A percentile compares a stretch with the other conserved stretches of the same genome.
phyloP scores from a whole-genome alignment of 2,329 filamentous ascomycete species.

The Pseudonectria buxi region DNA sequence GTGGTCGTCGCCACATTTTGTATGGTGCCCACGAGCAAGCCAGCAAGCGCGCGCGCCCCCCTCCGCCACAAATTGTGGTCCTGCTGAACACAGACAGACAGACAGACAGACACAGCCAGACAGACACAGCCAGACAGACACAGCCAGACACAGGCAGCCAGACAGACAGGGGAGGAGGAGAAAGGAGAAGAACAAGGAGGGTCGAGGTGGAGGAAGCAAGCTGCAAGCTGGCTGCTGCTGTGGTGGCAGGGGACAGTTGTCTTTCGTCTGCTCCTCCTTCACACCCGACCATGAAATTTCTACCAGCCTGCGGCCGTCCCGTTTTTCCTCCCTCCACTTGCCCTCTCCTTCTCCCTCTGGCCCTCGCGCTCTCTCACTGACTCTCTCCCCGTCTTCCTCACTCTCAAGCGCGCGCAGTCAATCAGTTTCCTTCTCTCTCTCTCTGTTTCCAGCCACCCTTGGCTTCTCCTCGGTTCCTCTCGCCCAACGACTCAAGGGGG shows the following conservation, averaged over 20 bases:
- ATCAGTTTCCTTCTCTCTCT: slow-evolving; percentile 4
- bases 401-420: too few species aligned
- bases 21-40: neutral
- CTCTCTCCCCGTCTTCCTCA: slow-evolving; percentile 4
- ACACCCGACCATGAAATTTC: slow-evolving; percentile 11
- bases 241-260: slow-evolving; percentile 15
- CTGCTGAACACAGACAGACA: slow-evolving; percentile 1
- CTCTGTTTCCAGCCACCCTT: slow-evolving; percentile 11
- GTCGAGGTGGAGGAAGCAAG: slow-evolving; percentile 14
- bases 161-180: slow-evolving; percentile 11
- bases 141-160: slow-evolving; percentile 6
- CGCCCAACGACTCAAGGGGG: slow-evolving; percentile 2
- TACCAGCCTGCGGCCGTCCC: slow-evolving; percentile 12
- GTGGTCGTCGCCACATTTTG: slow-evolving; percentile 12
- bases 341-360: slow-evolving; percentile 7
- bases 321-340: slow-evolving; percentile 14
- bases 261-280: slow-evolving; percentile 17
- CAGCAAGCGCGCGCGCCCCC: slow-evolving; percentile 5
- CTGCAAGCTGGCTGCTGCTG: too few species aligned
- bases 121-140: slow-evolving; percentile 11
- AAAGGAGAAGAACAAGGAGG: slow-evolving; percentile 17
- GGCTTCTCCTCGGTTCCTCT: neutral
- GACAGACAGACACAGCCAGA: too few species aligned
- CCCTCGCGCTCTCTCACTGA: slow-evolving; percentile 3
- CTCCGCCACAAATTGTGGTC: slow-evolving; percentile 22